Conservation (phyloP, 2,329 filamentous ascomycete species). For the Xenosphaeropsis pyriputrescens region DNA sequence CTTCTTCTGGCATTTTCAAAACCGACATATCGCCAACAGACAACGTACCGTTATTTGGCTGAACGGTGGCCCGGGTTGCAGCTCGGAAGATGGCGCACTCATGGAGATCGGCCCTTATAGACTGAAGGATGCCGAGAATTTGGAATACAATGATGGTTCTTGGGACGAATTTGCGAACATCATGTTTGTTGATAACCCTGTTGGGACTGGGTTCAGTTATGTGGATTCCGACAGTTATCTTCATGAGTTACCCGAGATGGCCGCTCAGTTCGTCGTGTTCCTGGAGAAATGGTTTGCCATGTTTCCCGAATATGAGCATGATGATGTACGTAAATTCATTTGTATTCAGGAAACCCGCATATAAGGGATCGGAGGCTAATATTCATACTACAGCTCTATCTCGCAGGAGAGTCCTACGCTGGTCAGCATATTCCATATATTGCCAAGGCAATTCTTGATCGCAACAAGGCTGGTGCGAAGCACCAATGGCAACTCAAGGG, state of each 20-base stretch:
- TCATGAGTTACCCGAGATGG: slow-evolving; percentile 78
- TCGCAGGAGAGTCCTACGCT: slow-evolving; percentile 92
- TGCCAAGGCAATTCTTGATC: slow-evolving; percentile 74
- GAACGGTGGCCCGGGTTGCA: slow-evolving; percentile 93
- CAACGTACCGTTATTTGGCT: slow-evolving; percentile 92
- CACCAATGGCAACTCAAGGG: slow-evolving; percentile 66
- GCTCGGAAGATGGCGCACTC: slow-evolving; percentile 88
- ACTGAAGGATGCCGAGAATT: slow-evolving; percentile 52
- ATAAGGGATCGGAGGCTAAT: slow-evolving; percentile 9
- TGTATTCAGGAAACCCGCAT: neutral
- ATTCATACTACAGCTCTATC: slow-evolving; percentile 52
- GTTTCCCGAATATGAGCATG: slow-evolving; percentile 81
- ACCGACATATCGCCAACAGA: slow-evolving; percentile 83
- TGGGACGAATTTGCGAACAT: slow-evolving; percentile 98
- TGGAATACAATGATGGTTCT: slow-evolving; percentile 79
- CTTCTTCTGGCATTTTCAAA: slow-evolving; percentile 98
- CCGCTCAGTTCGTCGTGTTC: slow-evolving; percentile 74
- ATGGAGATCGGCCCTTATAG: slow-evolving; percentile 96
- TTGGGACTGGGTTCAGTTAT: slow-evolving; percentile 93
- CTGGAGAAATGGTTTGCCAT: slow-evolving; percentile 81
- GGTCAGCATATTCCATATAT: slow-evolving; percentile 97
- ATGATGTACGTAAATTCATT: slow-evolving; percentile 56
- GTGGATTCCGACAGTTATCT: slow-evolving; percentile 81
- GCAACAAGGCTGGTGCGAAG: slow-evolving; percentile 51
- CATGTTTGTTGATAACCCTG: slow-evolving; percentile 92